Evolutionary conservation across 2,329 filamentous ascomycete species (phyloP).

Genomic region (Aspergillus melleus): DNA sequence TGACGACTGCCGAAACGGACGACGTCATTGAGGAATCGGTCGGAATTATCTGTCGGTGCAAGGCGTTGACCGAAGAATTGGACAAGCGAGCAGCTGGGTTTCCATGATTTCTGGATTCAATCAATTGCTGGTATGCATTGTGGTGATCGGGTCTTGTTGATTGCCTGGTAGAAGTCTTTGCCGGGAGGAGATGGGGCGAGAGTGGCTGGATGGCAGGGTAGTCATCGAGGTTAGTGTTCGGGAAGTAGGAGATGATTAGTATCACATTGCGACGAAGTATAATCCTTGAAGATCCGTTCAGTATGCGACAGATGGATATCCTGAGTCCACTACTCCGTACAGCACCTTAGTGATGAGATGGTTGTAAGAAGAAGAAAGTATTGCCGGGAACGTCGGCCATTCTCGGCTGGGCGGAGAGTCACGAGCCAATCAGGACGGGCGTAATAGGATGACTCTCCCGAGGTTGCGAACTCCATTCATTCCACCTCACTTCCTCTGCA

Average conservation of each 20-base stretch:
- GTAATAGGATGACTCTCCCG: slow-evolving; percentile 42
- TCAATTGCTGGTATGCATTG: too few relatives aligned
- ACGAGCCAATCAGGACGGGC: slow-evolving; percentile 36
- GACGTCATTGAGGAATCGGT: slow-evolving; percentile 1
- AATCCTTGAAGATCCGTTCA: too few relatives aligned
- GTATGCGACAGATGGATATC: too few relatives aligned
- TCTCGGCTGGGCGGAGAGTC: slow-evolving; percentile 39
- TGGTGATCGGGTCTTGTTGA: too few relatives aligned
- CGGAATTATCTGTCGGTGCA: background rate
- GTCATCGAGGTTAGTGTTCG: too few relatives aligned
- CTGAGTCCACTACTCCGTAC: too few relatives aligned
- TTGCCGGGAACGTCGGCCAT: slow-evolving; percentile 33
- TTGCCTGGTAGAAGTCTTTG: too few relatives aligned
- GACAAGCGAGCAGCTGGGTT: background rate
- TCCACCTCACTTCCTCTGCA: slow-evolving; percentile 1
- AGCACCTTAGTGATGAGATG: background rate
- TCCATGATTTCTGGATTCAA: background rate
- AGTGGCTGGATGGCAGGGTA: too few relatives aligned
- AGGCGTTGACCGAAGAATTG: background rate
- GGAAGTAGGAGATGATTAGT: too few relatives aligned
- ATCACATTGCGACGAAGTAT: too few relatives aligned
- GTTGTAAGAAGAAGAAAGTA: slow-evolving; percentile 1
- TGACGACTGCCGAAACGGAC: background rate
- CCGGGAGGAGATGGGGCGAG: too few relatives aligned
- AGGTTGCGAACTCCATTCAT: slow-evolving; percentile 28